Conservation (phyloP, 495 filamentous ascomycete species). For the Tuber indicum region DNA sequence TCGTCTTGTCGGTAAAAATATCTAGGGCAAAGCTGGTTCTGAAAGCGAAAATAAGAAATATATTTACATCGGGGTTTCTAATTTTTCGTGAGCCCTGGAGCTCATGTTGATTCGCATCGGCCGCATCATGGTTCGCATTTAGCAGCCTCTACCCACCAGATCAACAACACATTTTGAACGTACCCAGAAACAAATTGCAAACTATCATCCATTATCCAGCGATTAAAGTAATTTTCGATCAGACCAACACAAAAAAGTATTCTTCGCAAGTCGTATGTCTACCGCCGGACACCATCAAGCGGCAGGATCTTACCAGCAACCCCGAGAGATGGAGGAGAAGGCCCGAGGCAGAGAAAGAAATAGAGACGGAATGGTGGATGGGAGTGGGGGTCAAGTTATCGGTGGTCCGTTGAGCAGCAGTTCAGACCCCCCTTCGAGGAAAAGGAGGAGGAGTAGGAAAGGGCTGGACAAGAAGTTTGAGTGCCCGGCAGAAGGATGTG, state of each 20-base stretch:
- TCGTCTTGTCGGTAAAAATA: slow-evolving; percentile 28
- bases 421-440: slow-evolving; percentile 47
- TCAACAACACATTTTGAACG: slow-evolving; percentile 37
- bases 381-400: slow-evolving; percentile 30
- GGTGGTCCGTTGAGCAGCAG: slow-evolving; percentile 43
- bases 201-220: slow-evolving; percentile 28
- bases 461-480: slow-evolving; percentile 91
- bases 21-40: slow-evolving; percentile 18
- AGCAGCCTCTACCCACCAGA: slow-evolving; percentile 34
- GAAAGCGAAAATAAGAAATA: slow-evolving; percentile 8
- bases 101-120: slow-evolving; percentile 40
- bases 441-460: slow-evolving; percentile 77
- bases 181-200: slow-evolving; percentile 29
- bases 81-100: slow-evolving; percentile 33
- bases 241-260: slow-evolving; percentile 17
- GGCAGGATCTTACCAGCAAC: slow-evolving; percentile 34
- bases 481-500: slow-evolving; percentile 80
- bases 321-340: slow-evolving; percentile 33
- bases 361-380: slow-evolving; percentile 42
- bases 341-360: slow-evolving; percentile 38
- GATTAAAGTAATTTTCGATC: slow-evolving; percentile 26
- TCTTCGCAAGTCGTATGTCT: slow-evolving; percentile 32
- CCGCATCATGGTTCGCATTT: slow-evolving; percentile 40
- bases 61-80: slow-evolving; percentile 21
- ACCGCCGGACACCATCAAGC: slow-evolving; percentile 26